Base-by-base conservation (phyloP, 176 grass and related monocot genomes). In the Cymbopogon citratus region DNA sequence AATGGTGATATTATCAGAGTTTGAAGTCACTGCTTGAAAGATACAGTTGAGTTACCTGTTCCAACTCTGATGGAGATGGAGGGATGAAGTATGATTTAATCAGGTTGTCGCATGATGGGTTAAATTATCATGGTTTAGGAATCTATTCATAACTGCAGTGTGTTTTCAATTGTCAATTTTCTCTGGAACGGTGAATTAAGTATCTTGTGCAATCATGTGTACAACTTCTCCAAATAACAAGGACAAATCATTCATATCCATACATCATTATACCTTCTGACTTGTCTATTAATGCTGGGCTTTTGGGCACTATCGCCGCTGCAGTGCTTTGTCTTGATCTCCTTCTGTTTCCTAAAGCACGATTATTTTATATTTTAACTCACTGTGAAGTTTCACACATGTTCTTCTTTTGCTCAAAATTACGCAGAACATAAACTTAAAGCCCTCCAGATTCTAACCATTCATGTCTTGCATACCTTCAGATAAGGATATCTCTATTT, bases 191-290 rank as follows among this genome's bases (percentile, higher is more conserved):
- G 5, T 54, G 35, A 70, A 38, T 48, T 36, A 36, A 79, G 74
- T 59, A 56, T 80, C 18, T 78, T 83, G 6, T 65, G 19, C 43
- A 28, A 29, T 52, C 15, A 79, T 2, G 73, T 18, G 0, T 74
- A 2, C 27, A 67, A 15, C 23, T 18, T 75, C 76, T 84, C 45
- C 48, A 15, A 21, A 63, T 63, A 84, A 34, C 5, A 56, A 54
- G 80, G 15, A 24, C 18, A 56, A 76, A 43, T 38, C 13, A 52
- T 76, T 70, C 70, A 43, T 66, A 79, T 68, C 73, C 75, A 28
- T 57, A 51, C 31, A 86, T 59, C 12, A 39, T 66, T 41, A 59
- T 80, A 21, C 35, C 23, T 19, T 65, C 52, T 15, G 7, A 27
- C 13, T 76, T 35, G 9, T 40, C 12, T 35, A 65, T 73, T 48